phyloP scores from a whole-genome alignment of 306 rosid genomes.

The Vachellia pachyceras region DNA sequence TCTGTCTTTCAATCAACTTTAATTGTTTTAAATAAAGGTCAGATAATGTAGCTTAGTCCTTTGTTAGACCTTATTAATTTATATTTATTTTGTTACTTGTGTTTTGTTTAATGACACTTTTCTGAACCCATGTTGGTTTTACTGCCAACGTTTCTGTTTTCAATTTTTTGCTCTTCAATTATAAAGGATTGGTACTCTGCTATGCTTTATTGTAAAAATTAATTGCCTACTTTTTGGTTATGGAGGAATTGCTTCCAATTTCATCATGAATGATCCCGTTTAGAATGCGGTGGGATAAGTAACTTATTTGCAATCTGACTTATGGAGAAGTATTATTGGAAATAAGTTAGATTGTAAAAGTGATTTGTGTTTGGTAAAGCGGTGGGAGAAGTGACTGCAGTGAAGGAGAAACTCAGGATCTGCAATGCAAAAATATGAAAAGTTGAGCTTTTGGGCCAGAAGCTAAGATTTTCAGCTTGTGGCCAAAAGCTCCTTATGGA shows the following conservation, averaged over 20 bases:
- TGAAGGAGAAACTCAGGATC: no score
- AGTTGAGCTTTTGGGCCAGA: no score
- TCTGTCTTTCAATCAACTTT: background rate
- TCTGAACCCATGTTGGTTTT: background rate
- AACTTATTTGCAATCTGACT: no score
- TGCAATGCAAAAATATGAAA: no score
- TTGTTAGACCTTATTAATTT: background rate
- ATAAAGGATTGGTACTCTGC: background rate
- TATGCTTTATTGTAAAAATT: background rate
- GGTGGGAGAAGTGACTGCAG: no score
- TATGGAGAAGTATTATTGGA: no score
- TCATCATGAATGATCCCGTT: background rate
- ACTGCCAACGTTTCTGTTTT: background rate
- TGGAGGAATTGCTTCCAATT: constrained; percentile 14
- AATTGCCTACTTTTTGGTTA: background rate
- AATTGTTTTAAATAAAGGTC: background rate
- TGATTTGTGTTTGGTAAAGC: no score
- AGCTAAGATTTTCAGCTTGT: no score
- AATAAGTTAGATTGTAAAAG: no score
- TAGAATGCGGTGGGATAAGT: no score
- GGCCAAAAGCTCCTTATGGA: no score
- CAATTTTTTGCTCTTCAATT: background rate
- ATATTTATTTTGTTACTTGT: background rate
- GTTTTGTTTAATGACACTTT: background rate
- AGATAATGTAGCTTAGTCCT: background rate